A percentile compares a stretch with the other conserved stretches of the same genome.
phyloP scores from a whole-genome alignment of 345 rosid species.

The Erysimum cheiranthoides region DNA sequence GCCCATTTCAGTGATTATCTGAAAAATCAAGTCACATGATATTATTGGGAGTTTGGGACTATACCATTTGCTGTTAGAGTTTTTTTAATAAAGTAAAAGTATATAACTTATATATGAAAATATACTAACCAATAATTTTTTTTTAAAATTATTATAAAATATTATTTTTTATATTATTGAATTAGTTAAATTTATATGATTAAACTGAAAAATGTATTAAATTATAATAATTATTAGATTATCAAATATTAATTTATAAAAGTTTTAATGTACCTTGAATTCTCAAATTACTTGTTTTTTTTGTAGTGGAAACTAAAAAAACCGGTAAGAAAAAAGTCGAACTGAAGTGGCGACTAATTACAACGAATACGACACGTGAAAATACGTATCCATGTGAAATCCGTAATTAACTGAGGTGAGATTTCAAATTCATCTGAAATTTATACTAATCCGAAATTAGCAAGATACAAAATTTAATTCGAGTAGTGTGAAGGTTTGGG shows the following conservation, averaged over 20 bases:
- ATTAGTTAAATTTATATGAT: no score
- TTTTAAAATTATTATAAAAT: no score
- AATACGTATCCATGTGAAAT: slow-evolving; percentile 45
- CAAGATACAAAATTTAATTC: slow-evolving; percentile 39
- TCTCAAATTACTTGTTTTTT: not conserved
- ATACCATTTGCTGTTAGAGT: no score
- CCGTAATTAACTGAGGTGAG: slow-evolving; percentile 46
- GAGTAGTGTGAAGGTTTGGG: slow-evolving; percentile 19
- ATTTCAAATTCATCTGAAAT: slow-evolving; percentile 40
- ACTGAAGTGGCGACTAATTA: slow-evolving; percentile 1
- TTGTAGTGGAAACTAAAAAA: not conserved
- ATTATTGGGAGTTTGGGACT: no score
- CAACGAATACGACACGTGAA: slow-evolving; percentile 31
- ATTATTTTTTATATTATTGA: no score
- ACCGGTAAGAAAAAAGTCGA: not conserved
- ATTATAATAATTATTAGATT: no score
- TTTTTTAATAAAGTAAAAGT: no score
- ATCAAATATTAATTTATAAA: no score
- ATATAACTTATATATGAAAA: no score
- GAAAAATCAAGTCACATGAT: not conserved
- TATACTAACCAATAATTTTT: no score
- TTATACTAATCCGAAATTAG: slow-evolving; percentile 33
- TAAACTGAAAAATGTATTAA: no score
- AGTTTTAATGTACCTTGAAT: no score
- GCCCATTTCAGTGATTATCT: not conserved